Evolutionary conservation across 305 asterid genomes (phyloP).

Genomic region (Fraxinus ornus): DNA sequence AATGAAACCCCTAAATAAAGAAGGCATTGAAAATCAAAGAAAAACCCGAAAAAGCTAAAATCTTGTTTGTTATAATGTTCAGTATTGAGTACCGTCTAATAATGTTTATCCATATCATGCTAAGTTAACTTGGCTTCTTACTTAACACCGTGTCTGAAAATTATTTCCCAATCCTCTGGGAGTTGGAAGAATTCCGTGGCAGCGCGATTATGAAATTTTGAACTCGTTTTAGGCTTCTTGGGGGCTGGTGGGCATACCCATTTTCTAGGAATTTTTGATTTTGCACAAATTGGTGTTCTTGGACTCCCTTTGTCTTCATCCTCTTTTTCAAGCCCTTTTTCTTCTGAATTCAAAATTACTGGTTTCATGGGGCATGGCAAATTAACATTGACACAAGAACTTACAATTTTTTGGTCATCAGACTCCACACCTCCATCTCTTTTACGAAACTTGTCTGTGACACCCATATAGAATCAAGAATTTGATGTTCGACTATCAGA

Average conservation of each 20-base stretch:
- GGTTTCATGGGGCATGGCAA: not conserved
- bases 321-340: not conserved
- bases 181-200: not conserved
- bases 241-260: not conserved
- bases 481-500: not conserved
- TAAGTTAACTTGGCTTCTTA: not conserved
- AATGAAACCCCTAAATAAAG: not conserved
- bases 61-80: not conserved
- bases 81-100: not conserved
- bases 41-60: not conserved
- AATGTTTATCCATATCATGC: not conserved
- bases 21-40: not conserved
- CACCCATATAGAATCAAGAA: not conserved
- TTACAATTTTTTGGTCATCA: not conserved
- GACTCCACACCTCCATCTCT: not conserved
- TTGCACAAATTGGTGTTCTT: not conserved
- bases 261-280: not conserved
- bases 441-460: not conserved
- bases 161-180: not conserved
- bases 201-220: not conserved
- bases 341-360: not conserved
- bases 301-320: not conserved
- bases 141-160: not conserved
- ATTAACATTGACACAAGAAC: not conserved
- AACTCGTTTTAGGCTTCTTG: not conserved